Evolutionary conservation across 1,284 basidiomycete genomes (phyloP).

Genomic region (Leccinum griseonigrum): DNA sequence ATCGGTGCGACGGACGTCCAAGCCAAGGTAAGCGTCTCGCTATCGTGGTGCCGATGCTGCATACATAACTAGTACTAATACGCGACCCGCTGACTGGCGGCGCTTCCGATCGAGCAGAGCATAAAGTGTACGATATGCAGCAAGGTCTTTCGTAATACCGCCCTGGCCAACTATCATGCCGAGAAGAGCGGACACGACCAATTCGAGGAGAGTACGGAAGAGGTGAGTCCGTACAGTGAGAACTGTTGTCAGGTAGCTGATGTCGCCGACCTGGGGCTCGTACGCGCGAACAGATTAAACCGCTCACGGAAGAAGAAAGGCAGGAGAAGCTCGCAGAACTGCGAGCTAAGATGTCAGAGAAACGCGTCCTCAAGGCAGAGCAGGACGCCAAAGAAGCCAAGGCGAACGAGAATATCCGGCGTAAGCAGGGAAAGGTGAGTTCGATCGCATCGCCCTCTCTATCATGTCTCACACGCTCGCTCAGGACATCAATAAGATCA

Average conservation of each 20-base stretch:
- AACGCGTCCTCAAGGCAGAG: conserved; percentile 67
- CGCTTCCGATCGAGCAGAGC: conserved; percentile 45
- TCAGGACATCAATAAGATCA: conserved; percentile 69
- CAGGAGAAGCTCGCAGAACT: conserved; percentile 79
- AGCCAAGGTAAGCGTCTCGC: conserved; percentile 51
- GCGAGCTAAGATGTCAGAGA: conserved; percentile 72
- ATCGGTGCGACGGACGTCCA: conserved; percentile 36
- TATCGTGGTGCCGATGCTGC: not conserved
- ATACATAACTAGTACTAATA: too few species aligned
- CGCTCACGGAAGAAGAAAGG: conserved; percentile 95
- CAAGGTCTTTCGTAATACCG: conserved; percentile 86
- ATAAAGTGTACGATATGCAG: conserved; percentile 81
- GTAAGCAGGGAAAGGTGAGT: conserved; percentile 81
- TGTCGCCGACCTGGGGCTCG: not conserved
- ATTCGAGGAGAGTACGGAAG: conserved; percentile 94
- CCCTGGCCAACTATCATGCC: conserved; percentile 90
- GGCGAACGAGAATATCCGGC: conserved; percentile 76
- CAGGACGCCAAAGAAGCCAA: conserved; percentile 71
- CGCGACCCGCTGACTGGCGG: not conserved
- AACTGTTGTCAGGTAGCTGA: not conserved
- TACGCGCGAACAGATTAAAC: conserved; percentile 62
- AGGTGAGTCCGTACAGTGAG: conserved; percentile 47
- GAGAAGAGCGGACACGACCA: conserved; percentile 94
- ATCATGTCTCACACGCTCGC: not conserved
- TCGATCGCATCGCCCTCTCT: not conserved